Evolutionary conservation across 192 early-diverging fungal species (phyloP).

Genomic region (Geranomyces michiganensis): DNA sequence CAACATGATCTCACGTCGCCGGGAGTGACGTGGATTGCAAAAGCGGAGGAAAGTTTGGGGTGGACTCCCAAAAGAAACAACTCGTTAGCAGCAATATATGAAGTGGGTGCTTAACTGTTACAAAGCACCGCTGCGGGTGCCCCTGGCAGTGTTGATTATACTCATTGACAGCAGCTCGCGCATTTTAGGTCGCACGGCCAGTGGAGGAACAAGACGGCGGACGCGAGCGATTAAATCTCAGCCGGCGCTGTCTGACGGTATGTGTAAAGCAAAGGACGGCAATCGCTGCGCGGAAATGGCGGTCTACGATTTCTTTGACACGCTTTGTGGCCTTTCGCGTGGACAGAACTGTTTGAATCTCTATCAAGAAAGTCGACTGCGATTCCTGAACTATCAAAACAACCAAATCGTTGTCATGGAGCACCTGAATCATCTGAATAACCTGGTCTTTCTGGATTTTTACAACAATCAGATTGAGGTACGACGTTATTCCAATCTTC

Average conservation of each 20-base stretch:
- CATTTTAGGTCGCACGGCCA: conserved; percentile 1
- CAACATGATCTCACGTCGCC: not conserved
- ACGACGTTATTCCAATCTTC: not conserved
- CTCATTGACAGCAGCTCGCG: not conserved
- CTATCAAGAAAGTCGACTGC: conserved; percentile 39
- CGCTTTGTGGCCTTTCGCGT: not conserved
- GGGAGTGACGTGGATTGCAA: conserved; percentile 9
- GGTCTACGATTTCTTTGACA: not conserved
- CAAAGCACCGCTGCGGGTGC: not conserved
- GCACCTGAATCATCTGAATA: conserved; percentile 41
- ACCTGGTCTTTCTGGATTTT: conserved; percentile 58
- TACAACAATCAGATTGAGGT: conserved; percentile 57
- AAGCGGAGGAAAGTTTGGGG: conserved; percentile 14
- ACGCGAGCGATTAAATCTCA: conserved; percentile 4
- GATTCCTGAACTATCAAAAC: conserved; percentile 57
- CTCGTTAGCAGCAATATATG: conserved; percentile 13
- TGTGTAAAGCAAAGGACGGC: not conserved
- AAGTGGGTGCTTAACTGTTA: not conserved
- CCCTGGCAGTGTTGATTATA: not conserved
- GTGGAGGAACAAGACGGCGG: conserved; percentile 14
- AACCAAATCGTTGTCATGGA: conserved; percentile 53
- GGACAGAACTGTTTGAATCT: conserved; percentile 35
- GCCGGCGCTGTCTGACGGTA: conserved; percentile 3
- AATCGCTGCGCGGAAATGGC: too few species aligned
- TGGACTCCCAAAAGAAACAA: not conserved